Conservation (phyloP, 768 basidiomycete genomes). For the Lactarius indigo region DNA sequence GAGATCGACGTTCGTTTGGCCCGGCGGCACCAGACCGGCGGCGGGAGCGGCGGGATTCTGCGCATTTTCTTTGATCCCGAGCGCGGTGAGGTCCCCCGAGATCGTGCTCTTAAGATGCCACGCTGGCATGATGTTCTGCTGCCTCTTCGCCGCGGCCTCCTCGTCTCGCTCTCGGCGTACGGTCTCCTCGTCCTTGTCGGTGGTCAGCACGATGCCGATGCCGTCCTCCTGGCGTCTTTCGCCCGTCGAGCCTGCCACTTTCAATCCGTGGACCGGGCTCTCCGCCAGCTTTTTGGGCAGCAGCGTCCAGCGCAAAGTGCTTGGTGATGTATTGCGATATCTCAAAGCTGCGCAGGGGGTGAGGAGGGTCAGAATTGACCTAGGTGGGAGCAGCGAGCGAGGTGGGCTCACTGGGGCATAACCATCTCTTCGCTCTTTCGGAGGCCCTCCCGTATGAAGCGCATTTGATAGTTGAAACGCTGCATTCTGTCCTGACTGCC, state of each 20-base stretch:
- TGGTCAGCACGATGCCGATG: constrained; percentile 80
- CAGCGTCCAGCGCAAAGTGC: constrained; percentile 56
- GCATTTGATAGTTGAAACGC: constrained; percentile 88
- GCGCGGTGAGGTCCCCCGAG: constrained; percentile 83
- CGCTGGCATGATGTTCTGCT: constrained; percentile 87
- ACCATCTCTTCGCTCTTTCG: constrained; percentile 87
- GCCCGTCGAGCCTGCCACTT: constrained; percentile 68
- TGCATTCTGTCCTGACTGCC: constrained; percentile 96
- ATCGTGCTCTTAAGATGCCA: constrained; percentile 98
- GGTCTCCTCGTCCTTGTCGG: constrained; percentile 83
- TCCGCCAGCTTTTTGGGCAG: constrained; percentile 50
- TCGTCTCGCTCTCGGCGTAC: constrained; percentile 69
- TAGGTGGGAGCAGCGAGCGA: background rate
- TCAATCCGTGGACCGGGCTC: constrained; percentile 54
- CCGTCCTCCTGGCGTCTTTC: constrained; percentile 64
- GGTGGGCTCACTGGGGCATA: constrained; percentile 64
- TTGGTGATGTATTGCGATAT: constrained; percentile 78
- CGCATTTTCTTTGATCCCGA: constrained; percentile 74
- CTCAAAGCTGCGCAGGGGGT: constrained; percentile 56
- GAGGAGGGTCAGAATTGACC: background rate
- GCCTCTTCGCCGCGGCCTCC: constrained; percentile 78
- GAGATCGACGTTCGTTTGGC: constrained; percentile 24
- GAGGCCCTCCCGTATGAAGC: constrained; percentile 80
- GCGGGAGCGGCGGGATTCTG: constrained; percentile 32
- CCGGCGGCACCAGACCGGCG: constrained; percentile 30